Base-by-base conservation (phyloP, 768 basidiomycete genomes). In the Pleurotus giganteus region DNA sequence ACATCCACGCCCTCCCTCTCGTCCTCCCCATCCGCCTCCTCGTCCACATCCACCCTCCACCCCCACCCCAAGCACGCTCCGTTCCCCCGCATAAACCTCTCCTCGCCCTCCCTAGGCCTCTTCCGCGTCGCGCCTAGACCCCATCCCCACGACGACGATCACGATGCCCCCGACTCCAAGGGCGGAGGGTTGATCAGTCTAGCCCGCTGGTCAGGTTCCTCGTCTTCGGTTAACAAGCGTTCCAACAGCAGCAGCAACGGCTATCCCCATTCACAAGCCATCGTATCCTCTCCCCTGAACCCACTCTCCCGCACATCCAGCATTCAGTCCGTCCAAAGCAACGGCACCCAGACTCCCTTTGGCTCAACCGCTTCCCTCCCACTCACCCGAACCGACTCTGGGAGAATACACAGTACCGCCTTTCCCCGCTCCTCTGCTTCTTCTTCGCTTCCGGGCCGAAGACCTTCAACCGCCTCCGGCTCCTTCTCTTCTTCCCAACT, bases 41-140 rank as follows among this genome's bases (percentile, higher is more conserved):
- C 61, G 6, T 57, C 65, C 7, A 57, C 68, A 50, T 65, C 59
- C 54, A 56, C 64, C 59, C 53, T 71, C 46, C 63, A 60, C 17
- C 59, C 65, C n/a, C 60, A 71, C 60, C 6, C 55, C 12, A 63
- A 61, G 51, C 51, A 41, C 31, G 43, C 55, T 11, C 52, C 59
- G 4, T 53, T 47, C 44, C 49, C 49, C 11, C 29, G 49, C 8
- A 28, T 39, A 28, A 36, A 46, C 27, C 44, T 47, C 34, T 46
- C 55, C 45, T 24, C 34, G 26, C 37, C 27, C 8, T 59, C 58
- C 56, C 57, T 58, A 4, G 49, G 49, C 19, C 49, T 50, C 29
- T 34, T 50, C 24, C 49, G 49, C 11, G 31, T 50, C 32, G 34
- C 31, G 15, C 31, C 49, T 23, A 32, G 49, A 19, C 49, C 32